phyloP scores from a whole-genome alignment of 495 filamentous ascomycete genomes.

The Aspergillus haitiensis region DNA sequence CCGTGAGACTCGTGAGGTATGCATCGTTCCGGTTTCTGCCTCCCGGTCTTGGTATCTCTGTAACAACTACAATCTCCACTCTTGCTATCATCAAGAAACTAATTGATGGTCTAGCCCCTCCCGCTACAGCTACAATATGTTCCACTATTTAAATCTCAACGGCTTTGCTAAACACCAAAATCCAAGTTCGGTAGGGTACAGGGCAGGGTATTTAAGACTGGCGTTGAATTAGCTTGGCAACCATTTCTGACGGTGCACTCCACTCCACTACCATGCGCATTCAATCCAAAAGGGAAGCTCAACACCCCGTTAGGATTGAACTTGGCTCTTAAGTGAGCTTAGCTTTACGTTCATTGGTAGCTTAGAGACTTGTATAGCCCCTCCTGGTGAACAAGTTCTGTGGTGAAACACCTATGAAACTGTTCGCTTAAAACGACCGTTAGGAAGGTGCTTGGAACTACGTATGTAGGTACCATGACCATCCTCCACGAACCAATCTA shows the following conservation, averaged over 20 bases:
- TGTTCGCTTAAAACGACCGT: slow-evolving; percentile 3
- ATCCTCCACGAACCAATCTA: too few relatives aligned
- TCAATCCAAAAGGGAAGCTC: neutral
- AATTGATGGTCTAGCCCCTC: too few relatives aligned
- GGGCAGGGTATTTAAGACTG: neutral
- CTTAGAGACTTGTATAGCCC: neutral
- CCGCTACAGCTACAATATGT: too few relatives aligned
- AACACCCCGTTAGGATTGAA: neutral
- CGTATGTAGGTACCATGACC: too few relatives aligned
- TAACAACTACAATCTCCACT: neutral
- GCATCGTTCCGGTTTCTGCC: neutral
- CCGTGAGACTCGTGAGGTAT: neutral
- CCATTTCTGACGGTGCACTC: neutral
- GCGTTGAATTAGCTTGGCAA: neutral
- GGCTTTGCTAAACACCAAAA: neutral
- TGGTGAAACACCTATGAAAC: slow-evolving; percentile 20
- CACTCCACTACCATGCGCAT: neutral
- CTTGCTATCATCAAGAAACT: too few relatives aligned
- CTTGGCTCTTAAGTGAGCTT: neutral
- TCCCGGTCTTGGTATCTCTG: neutral
- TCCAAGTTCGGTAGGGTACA: too few relatives aligned
- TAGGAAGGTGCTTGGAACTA: neutral
- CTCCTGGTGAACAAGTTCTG: neutral
- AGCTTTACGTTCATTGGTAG: neutral
- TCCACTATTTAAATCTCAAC: neutral